phyloP scores from a whole-genome alignment of 441 rosid species.

The Erodium chrysanthum region DNA sequence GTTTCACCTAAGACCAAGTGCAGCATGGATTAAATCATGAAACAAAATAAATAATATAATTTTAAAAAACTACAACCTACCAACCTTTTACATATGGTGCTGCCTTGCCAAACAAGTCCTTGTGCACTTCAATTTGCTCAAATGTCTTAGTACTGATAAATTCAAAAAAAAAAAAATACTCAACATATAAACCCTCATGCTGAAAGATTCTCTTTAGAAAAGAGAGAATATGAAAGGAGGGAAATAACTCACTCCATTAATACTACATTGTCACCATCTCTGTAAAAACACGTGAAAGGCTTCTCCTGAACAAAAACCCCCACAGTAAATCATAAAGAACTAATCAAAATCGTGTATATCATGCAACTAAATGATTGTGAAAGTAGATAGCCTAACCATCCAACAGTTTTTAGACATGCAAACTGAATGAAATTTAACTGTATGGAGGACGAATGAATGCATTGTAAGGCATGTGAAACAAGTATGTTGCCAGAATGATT shows the following conservation, averaged over 20 bases:
- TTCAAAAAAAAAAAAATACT: background rate
- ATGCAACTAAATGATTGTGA: background rate
- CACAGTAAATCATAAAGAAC: constrained; percentile 27
- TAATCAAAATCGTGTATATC: background rate
- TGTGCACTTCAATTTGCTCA: constrained; percentile 81
- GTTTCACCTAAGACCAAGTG: background rate
- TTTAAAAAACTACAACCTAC: constrained; percentile 5
- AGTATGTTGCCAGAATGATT: background rate
- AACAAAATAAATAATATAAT: no score
- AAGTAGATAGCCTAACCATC: background rate
- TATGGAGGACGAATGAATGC: background rate
- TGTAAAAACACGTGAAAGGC: constrained; percentile 65
- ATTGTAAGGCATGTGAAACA: background rate
- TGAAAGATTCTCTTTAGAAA: background rate
- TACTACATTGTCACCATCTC: constrained; percentile 47
- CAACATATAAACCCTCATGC: background rate
- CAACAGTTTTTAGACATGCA: background rate
- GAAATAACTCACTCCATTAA: constrained; percentile 65
- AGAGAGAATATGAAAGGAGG: background rate
- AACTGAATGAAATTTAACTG: background rate
- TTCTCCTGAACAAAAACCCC: constrained; percentile 79
- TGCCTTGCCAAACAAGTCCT: constrained; percentile 65
- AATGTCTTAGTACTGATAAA: constrained; percentile 52
- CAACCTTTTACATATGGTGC: constrained; percentile 69
- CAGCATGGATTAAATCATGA: background rate